These are phyloP conservation scores for Medicago lupulina DNA, from an alignment of 306 rosid species.

Conservation along the genomic window DNA sequence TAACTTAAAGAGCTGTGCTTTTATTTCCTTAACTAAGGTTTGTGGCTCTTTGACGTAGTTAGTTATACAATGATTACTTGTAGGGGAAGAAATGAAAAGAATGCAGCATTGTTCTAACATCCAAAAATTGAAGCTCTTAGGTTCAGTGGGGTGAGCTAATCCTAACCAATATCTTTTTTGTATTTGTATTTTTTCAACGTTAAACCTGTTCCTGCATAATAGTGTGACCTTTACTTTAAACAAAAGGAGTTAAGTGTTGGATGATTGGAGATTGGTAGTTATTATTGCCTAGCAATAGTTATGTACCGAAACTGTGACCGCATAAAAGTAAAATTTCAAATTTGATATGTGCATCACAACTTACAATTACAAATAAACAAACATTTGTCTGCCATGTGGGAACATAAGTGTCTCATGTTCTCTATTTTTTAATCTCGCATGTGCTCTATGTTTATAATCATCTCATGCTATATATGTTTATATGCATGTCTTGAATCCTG, in stretches of 20 bases:
- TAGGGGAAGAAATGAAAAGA: conserved; percentile 8
- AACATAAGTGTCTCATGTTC: conserved; percentile 1
- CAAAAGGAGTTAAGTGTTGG: background rate
- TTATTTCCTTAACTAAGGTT: conserved; percentile 18
- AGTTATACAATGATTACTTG: conserved; percentile 11
- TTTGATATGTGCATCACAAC: conserved; percentile 2
- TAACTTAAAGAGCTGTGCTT: background rate
- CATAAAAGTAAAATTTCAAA: conserved; percentile 29
- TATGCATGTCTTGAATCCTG: conserved; percentile 18
- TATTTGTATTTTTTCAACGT: background rate
- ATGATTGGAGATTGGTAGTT: conserved; percentile 2
- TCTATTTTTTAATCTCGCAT: background rate
- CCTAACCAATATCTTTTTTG: background rate
- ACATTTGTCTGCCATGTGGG: conserved; percentile 1
- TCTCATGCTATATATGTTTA: background rate
- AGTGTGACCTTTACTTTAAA: conserved; percentile 14
- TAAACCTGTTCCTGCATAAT: background rate
- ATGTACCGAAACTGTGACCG: conserved; percentile 20
- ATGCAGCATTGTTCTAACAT: conserved; percentile 4
- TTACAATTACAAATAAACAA: background rate
- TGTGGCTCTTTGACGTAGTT: conserved; percentile 18
- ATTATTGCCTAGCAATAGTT: conserved; percentile 14
- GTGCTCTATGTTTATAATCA: background rate
- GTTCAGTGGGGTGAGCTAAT: conserved; percentile 2
- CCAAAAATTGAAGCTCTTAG: conserved; percentile 16